Percentiles rank a stretch among this genome's conserved stretches.
phyloP scores from a whole-genome alignment of 2,329 filamentous ascomycete species.

The Anisogramma anomala region DNA sequence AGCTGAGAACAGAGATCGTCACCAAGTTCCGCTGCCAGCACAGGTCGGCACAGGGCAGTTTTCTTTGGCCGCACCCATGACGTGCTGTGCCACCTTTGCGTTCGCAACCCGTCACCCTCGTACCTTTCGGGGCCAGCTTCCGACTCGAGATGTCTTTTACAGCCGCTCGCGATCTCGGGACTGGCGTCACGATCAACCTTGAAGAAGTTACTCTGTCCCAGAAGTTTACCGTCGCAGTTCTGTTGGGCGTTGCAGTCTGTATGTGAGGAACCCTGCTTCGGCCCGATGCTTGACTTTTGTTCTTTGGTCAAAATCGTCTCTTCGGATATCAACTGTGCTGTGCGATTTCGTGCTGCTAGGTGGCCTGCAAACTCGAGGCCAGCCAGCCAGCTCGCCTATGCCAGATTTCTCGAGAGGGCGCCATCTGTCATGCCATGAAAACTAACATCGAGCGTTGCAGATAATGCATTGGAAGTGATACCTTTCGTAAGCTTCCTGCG shows the following conservation, averaged over 20 bases:
- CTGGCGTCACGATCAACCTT: slow-evolving; percentile 1
- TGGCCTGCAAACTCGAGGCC: background rate
- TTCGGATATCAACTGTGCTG: too few species aligned
- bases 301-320: too few species aligned
- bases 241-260: slow-evolving; percentile 10
- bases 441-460: background rate
- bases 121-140: too few species aligned
- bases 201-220: background rate
- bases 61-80: too few species aligned
- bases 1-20: too few species aligned
- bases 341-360: too few species aligned
- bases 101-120: too few species aligned
- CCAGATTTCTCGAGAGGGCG: background rate
- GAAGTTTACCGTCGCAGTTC: slow-evolving; percentile 6
- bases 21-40: too few species aligned
- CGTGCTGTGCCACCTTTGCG: too few species aligned
- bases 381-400: background rate
- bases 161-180: background rate
- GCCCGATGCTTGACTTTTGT: background rate
- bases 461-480: background rate
- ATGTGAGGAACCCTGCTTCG: slow-evolving; percentile 1
- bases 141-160: background rate
- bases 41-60: too few species aligned
- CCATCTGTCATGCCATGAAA: background rate
- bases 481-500: too few species aligned